Percentiles rank a stretch among this genome's conserved stretches.
Conservation (phyloP, 2,329 filamentous ascomycete genomes). For the Talaromyces sp. region DNA sequence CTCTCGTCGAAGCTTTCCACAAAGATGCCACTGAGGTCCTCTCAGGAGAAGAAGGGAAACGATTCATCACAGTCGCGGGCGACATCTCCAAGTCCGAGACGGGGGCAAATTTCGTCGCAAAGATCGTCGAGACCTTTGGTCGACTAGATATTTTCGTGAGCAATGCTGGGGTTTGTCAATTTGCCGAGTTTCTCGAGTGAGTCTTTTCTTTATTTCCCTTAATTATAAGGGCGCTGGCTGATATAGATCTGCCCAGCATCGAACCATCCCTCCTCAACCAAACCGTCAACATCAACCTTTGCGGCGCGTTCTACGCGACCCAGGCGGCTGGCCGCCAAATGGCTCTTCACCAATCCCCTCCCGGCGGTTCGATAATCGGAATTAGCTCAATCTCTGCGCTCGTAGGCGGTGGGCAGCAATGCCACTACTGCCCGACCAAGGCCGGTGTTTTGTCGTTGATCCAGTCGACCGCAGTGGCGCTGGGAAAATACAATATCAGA, state of each 20-base stretch:
- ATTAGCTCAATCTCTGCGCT: slow-evolving; percentile 39
- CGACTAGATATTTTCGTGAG: slow-evolving; percentile 75
- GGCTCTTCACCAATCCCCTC: slow-evolving; percentile 63
- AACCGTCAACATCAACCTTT: slow-evolving; percentile 76
- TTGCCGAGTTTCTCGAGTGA: slow-evolving; percentile 76
- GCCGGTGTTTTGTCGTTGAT: slow-evolving; percentile 76
- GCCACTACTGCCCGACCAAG: slow-evolving; percentile 86
- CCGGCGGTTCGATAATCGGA: slow-evolving; percentile 69
- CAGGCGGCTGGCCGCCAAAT: slow-evolving; percentile 84
- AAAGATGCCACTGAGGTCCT: slow-evolving; percentile 36
- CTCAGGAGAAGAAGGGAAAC: neutral
- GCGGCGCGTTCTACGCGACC: slow-evolving; percentile 81
- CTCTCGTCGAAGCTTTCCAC: slow-evolving; percentile 25
- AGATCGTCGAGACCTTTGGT: slow-evolving; percentile 53
- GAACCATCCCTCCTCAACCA: slow-evolving; percentile 63
- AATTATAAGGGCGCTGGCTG: neutral
- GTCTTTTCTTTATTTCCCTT: slow-evolving; percentile 14
- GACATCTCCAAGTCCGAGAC: slow-evolving; percentile 74
- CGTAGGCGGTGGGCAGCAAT: slow-evolving; percentile 68
- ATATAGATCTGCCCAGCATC: slow-evolving; percentile 44
- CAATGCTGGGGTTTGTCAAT: slow-evolving; percentile 85
- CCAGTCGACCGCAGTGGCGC: slow-evolving; percentile 74
- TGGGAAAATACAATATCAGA: slow-evolving; percentile 70
- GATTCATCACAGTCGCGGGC: slow-evolving; percentile 52
- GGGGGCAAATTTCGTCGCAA: slow-evolving; percentile 61